A percentile compares a stretch with the other conserved stretches of the same genome.
Conservation (phyloP, 2,329 filamentous ascomycete species). For the Fusarium circinatum region DNA sequence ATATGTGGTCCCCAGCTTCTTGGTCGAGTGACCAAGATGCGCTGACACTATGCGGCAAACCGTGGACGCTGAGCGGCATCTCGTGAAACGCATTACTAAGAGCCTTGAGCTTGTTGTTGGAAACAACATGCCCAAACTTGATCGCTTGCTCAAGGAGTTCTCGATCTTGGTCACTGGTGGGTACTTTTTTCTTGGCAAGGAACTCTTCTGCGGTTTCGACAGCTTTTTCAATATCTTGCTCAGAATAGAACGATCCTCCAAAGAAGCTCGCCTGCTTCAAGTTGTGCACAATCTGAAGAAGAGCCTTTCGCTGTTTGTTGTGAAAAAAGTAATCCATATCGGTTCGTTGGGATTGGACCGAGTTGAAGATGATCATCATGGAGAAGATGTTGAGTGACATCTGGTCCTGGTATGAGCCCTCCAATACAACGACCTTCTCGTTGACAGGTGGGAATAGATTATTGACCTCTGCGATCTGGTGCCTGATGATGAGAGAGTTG, state of each 20-base stretch:
- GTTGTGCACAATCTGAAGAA: constrained; percentile 79
- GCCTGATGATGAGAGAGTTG: constrained; percentile 84
- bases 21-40: constrained; percentile 75
- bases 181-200: constrained; percentile 68
- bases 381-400: constrained; percentile 86
- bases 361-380: constrained; percentile 85
- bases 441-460: constrained; percentile 75
- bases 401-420: constrained; percentile 87
- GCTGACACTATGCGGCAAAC: constrained; percentile 71
- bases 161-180: constrained; percentile 70
- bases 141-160: constrained; percentile 71
- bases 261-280: constrained; percentile 87
- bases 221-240: constrained; percentile 69
- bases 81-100: constrained; percentile 78
- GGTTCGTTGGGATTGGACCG: constrained; percentile 84
- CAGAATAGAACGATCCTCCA: constrained; percentile 78
- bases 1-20: constrained; percentile 59
- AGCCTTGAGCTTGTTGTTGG: constrained; percentile 70
- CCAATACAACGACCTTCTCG: constrained; percentile 76
- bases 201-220: constrained; percentile 76
- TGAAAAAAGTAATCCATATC: constrained; percentile 93
- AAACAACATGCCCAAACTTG: constrained; percentile 68
- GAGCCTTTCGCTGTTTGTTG: constrained; percentile 72
- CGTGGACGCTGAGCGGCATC: constrained; percentile 76
- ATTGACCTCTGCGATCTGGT: constrained; percentile 76